Base-by-base conservation (phyloP, 2,329 filamentous ascomycete species). In the Colletotrichum echinochloae region DNA sequence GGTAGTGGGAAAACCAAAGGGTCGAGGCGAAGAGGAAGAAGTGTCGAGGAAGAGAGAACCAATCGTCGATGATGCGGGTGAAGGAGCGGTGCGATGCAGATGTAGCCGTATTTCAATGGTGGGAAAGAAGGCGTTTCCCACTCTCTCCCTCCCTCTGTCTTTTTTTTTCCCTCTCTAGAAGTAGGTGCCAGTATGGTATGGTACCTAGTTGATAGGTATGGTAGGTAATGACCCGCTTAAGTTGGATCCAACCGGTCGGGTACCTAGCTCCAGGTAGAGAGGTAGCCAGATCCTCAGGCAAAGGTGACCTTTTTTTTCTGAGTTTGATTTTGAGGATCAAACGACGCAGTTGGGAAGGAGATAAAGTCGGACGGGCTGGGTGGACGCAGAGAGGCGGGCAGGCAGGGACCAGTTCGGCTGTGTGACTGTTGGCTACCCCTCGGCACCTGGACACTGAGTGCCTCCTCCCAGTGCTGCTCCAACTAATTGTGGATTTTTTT, bases 91-190 rank as follows among this genome's bases (percentile, higher is more conserved):
- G 64, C 51, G 57, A 57, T 62, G 67, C 59, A 28, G 57, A 70
- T 66, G 67, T 33, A 39, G 59, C 33, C 64, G 63, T 66, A 63
- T 51, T 70, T 69, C 68, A 70, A 67, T 67, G 64, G 54, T 67
- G 56, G 52, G 63, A 65, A 65, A 65, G 55, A 65, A 67, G 64
- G 28, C 69, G 55, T 41, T 39, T 44, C 44, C 56, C 18, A 28
- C 49, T 30, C 16, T 46, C 56, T 46, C 18, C 18, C 52, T 68
- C 74, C 75, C 71, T 74, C 72, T 74, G 60, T 74, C 72, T 75
- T 76, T 75, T 74, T 75, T 75, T 77, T 75, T 23, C 18, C 20
- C 30, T 49, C 44, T 33, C 49, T 55, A 26, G 61, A 56, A 55
- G 54, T 48, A 28, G 41, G 57, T 60, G 41, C 20, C 41, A 46